These are phyloP conservation scores for Cucumis cinereus DNA, from an alignment of 306 rosid genomes.

Conservation along the genomic window DNA sequence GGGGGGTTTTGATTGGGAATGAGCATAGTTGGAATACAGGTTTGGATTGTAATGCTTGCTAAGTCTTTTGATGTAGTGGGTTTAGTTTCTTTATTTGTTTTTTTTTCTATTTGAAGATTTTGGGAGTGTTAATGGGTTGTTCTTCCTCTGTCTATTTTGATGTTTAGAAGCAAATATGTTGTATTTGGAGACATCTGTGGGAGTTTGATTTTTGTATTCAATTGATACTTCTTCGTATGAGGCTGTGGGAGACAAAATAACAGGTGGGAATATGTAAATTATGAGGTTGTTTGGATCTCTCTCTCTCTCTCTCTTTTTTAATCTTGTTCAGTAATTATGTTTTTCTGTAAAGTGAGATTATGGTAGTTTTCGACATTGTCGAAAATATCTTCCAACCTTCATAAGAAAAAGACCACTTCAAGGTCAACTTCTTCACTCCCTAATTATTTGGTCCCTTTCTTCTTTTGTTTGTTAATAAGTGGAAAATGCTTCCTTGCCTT, in stretches of 20 bases:
- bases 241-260: constrained; percentile 35
- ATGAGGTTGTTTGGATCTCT: not conserved
- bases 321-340: not conserved
- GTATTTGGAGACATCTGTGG: constrained; percentile 43
- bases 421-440: constrained; percentile 18
- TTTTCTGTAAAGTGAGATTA: not conserved
- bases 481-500: constrained; percentile 1
- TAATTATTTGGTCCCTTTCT: constrained; percentile 11
- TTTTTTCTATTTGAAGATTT: not conserved
- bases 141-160: not conserved
- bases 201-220: constrained; percentile 47
- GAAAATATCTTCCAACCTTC: not conserved
- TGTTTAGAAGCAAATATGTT: constrained; percentile 49
- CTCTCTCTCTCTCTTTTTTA: too few species aligned
- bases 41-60: not conserved
- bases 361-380: not conserved
- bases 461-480: not conserved
- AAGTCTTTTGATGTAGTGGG: not conserved
- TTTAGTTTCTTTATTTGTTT: not conserved
- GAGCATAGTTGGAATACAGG: constrained; percentile 60
- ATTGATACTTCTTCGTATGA: constrained; percentile 30
- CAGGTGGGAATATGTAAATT: constrained; percentile 16
- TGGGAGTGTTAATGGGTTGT: not conserved
- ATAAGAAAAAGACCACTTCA: not conserved
- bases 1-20: too few species aligned